phyloP scores from a whole-genome alignment of 2,329 filamentous ascomycete species.

The Colletotrichum sp. region DNA sequence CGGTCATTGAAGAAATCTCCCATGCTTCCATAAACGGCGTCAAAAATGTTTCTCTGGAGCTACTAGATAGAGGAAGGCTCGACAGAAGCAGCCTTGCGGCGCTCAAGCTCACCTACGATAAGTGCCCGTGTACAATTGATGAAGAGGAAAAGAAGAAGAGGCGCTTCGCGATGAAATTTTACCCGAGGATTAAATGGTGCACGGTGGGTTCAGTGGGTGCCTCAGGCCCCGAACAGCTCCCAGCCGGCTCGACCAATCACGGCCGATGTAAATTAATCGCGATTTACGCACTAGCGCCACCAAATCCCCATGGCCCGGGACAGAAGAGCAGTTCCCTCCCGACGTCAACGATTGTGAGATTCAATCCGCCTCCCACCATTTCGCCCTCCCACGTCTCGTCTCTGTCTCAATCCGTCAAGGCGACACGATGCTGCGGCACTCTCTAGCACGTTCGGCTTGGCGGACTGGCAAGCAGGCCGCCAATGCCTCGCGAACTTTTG shows the following conservation, averaged over 20 bases:
- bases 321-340: conserved; percentile 41
- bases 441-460: conserved; percentile 72
- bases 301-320: conserved; percentile 33
- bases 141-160: conserved; percentile 45
- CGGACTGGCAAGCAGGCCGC: conserved; percentile 65
- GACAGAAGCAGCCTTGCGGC: conserved; percentile 51
- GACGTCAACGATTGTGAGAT: conserved; percentile 45
- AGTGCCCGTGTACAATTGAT: conserved; percentile 71
- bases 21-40: conserved; percentile 77
- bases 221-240: conserved; percentile 39
- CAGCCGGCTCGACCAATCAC: conserved; percentile 42
- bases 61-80: conserved; percentile 78
- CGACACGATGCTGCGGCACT: conserved; percentile 72
- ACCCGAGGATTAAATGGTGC: conserved; percentile 3
- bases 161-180: conserved; percentile 24
- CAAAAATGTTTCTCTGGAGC: conserved; percentile 58
- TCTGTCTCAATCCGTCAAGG: conserved; percentile 55
- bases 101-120: conserved; percentile 75
- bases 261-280: conserved; percentile 48
- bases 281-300: conserved; percentile 39
- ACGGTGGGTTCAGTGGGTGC: conserved; percentile 21
- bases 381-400: conserved; percentile 35
- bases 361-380: conserved; percentile 34
- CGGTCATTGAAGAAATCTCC: conserved; percentile 67
- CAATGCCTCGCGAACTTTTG: conserved; percentile 77